phyloP scores from a whole-genome alignment of 768 basidiomycete genomes.

The Tulasnella calospora region DNA sequence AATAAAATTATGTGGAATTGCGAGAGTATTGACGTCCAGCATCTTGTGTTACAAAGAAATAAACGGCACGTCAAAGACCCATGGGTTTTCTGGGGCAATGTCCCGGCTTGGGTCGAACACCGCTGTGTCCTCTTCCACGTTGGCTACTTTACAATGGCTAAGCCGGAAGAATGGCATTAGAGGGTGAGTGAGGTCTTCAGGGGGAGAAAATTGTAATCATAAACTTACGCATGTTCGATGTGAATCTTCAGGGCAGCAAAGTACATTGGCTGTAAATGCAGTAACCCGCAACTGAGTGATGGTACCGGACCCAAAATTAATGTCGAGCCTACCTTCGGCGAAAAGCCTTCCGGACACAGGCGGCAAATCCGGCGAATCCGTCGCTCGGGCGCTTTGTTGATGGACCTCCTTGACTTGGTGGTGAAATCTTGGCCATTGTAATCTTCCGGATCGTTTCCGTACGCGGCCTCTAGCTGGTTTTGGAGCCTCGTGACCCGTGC shows the following conservation, averaged over 20 bases:
- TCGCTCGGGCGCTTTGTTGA: not conserved
- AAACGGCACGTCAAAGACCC: not conserved
- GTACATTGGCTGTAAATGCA: not conserved
- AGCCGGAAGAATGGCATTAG: not conserved
- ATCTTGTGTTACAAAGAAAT: not conserved
- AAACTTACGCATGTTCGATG: not conserved
- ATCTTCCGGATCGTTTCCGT: not conserved
- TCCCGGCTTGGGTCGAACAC: not conserved
- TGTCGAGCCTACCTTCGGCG: not conserved
- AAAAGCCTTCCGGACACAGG: not conserved
- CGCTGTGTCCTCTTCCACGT: not conserved
- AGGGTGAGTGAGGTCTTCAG: not conserved
- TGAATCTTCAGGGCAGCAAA: not conserved
- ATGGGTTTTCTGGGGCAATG: not conserved
- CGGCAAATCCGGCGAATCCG: not conserved
- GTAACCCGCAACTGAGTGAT: not conserved
- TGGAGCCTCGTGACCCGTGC: not conserved
- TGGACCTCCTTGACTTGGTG: not conserved
- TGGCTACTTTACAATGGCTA: not conserved
- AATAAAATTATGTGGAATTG: too few relatives aligned
- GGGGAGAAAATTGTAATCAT: not conserved
- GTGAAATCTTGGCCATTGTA: not conserved
- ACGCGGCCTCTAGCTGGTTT: not conserved
- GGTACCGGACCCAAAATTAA: too few relatives aligned
- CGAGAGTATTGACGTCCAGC: too few relatives aligned